A percentile compares a stretch with the other conserved stretches of the same genome.
Conservation (phyloP, 2,329 filamentous ascomycete genomes). For the Arthrobotrys sinensis region DNA sequence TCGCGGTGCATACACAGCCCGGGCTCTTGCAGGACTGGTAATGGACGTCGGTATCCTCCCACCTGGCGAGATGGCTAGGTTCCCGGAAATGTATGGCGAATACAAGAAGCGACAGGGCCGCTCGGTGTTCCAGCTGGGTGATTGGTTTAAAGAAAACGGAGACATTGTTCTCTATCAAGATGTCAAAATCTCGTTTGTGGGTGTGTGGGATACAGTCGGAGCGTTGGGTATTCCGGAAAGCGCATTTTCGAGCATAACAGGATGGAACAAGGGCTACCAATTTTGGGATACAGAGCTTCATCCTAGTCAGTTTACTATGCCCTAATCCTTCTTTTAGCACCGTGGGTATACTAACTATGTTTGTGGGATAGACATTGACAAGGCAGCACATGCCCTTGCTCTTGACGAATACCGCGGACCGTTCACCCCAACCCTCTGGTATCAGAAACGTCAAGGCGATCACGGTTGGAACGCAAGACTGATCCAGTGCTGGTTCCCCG, state of each 20-base stretch:
- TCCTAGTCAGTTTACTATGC: neutral
- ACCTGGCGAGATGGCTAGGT: conserved; percentile 72
- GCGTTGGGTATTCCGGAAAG: conserved; percentile 69
- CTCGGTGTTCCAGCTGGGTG: neutral
- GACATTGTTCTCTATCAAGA: conserved; percentile 21
- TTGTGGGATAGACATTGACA: conserved; percentile 69
- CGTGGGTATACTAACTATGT: neutral
- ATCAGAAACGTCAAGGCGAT: conserved; percentile 63
- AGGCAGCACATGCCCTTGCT: conserved; percentile 75
- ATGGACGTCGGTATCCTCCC: conserved; percentile 72
- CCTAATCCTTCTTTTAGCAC: neutral
- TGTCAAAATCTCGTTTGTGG: conserved; percentile 70
- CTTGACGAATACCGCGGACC: conserved; percentile 73
- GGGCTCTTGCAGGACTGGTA: conserved; percentile 73
- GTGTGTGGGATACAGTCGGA: conserved; percentile 73
- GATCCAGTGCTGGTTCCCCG: conserved; percentile 70
- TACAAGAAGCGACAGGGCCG: conserved; percentile 56
- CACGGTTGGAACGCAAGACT: conserved; percentile 33
- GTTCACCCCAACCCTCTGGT: conserved; percentile 74
- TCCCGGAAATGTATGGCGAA: conserved; percentile 73
- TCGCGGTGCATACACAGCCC: conserved; percentile 74
- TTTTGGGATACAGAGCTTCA: conserved; percentile 71
- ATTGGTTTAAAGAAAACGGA: conserved; percentile 3
- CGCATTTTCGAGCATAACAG: conserved; percentile 1
- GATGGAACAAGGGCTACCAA: conserved; percentile 35